phyloP scores from a whole-genome alignment of 148 eudicot species.

The Chenopodium formosanum region DNA sequence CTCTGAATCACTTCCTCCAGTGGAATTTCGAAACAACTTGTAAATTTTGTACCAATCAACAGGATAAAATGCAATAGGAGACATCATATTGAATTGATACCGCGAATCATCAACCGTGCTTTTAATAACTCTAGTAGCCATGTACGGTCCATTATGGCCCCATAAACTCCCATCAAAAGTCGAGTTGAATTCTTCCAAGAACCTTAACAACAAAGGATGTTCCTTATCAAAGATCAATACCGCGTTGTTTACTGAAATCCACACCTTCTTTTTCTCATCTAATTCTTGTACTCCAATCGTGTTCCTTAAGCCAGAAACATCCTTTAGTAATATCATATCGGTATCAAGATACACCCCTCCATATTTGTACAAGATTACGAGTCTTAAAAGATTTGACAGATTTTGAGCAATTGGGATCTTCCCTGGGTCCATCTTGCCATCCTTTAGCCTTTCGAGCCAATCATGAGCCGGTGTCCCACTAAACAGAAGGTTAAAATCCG shows the following conservation, averaged over 20 bases:
- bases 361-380: conserved; percentile 63
- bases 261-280: conserved; percentile 24
- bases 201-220: conserved; percentile 53
- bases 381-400: conserved; percentile 60
- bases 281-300: conserved; percentile 60
- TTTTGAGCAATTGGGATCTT: conserved; percentile 63
- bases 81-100: conserved; percentile 46
- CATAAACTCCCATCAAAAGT: conserved; percentile 64
- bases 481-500: conserved; percentile 45
- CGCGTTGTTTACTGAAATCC: conserved; percentile 71
- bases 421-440: conserved; percentile 54
- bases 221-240: conserved; percentile 60
- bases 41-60: conserved; percentile 47
- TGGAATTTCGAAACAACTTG: conserved; percentile 33
- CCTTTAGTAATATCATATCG: conserved; percentile 54
- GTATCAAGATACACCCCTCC: conserved; percentile 75
- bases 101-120: not conserved
- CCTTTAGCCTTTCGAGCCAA: conserved; percentile 54
- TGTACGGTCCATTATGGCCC: conserved; percentile 81
- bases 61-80: conserved; percentile 62
- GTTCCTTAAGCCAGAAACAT: conserved; percentile 48
- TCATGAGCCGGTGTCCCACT: conserved; percentile 50
- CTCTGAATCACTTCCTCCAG: conserved; percentile 1
- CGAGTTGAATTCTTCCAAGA: conserved; percentile 60
- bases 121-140: conserved; percentile 56